A percentile compares a stretch with the other conserved stretches of the same genome.
Evolutionary conservation across 441 rosid genomes (phyloP).

Genomic region (Monsonia emarginata): DNA sequence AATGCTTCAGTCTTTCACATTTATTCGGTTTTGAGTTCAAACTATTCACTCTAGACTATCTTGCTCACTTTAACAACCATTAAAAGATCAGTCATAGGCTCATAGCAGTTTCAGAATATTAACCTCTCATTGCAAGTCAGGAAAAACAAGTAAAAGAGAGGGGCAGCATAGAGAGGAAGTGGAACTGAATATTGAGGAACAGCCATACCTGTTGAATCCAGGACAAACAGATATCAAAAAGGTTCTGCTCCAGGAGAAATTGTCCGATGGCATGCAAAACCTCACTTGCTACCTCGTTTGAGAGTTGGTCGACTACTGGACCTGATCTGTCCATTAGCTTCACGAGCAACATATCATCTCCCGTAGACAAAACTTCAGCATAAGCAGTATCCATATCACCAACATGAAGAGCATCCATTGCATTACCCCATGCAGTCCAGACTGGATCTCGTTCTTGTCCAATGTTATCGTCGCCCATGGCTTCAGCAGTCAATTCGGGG

Average conservation of each 20-base stretch:
- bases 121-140: background rate
- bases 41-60: too few species aligned
- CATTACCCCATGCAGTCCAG: slow-evolving; percentile 86
- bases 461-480: slow-evolving; percentile 61
- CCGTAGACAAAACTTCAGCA: slow-evolving; percentile 61
- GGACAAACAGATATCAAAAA: slow-evolving; percentile 71
- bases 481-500: slow-evolving; percentile 78
- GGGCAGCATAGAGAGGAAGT: background rate
- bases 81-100: too few species aligned
- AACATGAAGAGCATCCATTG: slow-evolving; percentile 79
- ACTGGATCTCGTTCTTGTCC: slow-evolving; percentile 64
- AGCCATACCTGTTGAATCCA: slow-evolving; percentile 87
- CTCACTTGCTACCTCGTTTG: slow-evolving; percentile 66
- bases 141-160: background rate
- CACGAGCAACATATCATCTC: slow-evolving; percentile 81
- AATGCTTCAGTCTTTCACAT: too few species aligned
- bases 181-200: slow-evolving; percentile 5
- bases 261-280: slow-evolving; percentile 63
- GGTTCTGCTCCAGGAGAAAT: slow-evolving; percentile 63
- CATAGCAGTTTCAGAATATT: background rate
- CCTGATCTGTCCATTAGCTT: slow-evolving; percentile 94
- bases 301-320: slow-evolving; percentile 74
- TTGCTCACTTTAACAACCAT: too few species aligned
- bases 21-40: too few species aligned
- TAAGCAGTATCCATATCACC: slow-evolving; percentile 88